Base-by-base conservation (phyloP, 106 monocot species). In the Dendrobium officinale region DNA sequence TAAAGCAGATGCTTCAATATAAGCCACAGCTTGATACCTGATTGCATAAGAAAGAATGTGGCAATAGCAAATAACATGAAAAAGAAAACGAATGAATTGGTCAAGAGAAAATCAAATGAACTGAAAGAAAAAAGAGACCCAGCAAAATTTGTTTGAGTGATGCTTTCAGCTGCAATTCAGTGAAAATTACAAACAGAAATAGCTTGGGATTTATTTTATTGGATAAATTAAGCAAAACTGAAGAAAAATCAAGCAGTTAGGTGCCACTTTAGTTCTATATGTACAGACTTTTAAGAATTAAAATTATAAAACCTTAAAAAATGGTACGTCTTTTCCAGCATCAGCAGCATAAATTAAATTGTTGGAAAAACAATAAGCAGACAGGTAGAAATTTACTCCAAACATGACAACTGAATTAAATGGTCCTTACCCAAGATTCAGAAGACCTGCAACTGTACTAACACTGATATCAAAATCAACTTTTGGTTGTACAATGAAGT, bases 391-490 rank as follows among this genome's bases (percentile, higher is more conserved):
- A 43, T 1, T 74, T 74, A 42, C 17, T 43, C 43, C 17, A 74
- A 74, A n/a, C 43, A 19, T 42, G 51, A 74, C 2, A 76, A 76
- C 5, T 76, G 27, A 27, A 2, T 45, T 74, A 42, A 49, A 49
- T 33, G 27, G 1, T 56, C 78, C 84, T 83, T 88, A 98, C 97
- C 97, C 97, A 80, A 98, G 91, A 78, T 82, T 87, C 49, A 98
- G 92, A 84, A 98, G 97, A 78, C 97, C 97, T 70, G 92, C 89
- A 83, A 98, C 97, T 77, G 97, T 98, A 77, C 87, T 89, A n/a
- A 87, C 89, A 86, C 97, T 95, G 81, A 98, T 98, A 86, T 98
- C 97, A 87, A 98, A 98, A 80, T 98, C 97, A 44, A 98, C 95
- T 81, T 98, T 98, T 68, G 97, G 97, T 67, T 98, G 97, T 83